phyloP scores from a whole-genome alignment of 2,329 filamentous ascomycete genomes.

The Ceratocystis lukuohia region DNA sequence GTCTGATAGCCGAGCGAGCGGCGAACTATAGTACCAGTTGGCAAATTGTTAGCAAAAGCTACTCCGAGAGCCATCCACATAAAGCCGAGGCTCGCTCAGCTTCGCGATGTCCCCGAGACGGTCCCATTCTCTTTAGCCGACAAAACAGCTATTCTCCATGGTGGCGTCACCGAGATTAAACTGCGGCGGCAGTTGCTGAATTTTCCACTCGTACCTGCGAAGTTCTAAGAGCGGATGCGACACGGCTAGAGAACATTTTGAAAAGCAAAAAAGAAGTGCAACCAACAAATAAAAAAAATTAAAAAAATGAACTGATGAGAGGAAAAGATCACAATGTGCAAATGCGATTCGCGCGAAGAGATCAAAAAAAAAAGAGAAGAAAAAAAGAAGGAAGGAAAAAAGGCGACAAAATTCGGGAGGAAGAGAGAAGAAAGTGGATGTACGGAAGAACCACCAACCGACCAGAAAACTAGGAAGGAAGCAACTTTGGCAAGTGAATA shows the following conservation, averaged over 20 bases:
- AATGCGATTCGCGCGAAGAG: conserved; percentile 21
- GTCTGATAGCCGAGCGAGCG: conserved; percentile 36
- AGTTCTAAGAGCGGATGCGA: conserved; percentile 19
- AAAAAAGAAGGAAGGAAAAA: conserved; percentile 11
- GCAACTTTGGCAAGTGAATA: conserved; percentile 4
- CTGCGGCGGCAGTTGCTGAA: neutral
- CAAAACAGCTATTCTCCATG: neutral
- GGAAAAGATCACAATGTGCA: conserved; percentile 7
- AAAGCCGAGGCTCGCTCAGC: conserved; percentile 19
- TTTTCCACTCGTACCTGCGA: conserved; percentile 7
- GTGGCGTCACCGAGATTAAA: neutral
- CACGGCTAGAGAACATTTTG: conserved; percentile 20
- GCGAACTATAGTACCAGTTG: conserved; percentile 22
- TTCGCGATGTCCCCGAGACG: conserved; percentile 14
- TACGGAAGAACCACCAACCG: conserved; percentile 5
- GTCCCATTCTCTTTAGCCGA: neutral
- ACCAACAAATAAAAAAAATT: conserved; percentile 14
- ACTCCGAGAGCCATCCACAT: conserved; percentile 12
- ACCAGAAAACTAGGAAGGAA: conserved; percentile 6
- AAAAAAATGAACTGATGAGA: conserved; percentile 7
- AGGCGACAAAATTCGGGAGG: conserved; percentile 16
- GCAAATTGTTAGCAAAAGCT: conserved; percentile 8
- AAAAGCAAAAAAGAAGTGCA: conserved; percentile 19
- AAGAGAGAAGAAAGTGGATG: conserved; percentile 20
- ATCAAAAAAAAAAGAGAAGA: conserved; percentile 12